Conservation (phyloP, 2,329 filamentous ascomycete species). For the Fusarium mundagurra region DNA sequence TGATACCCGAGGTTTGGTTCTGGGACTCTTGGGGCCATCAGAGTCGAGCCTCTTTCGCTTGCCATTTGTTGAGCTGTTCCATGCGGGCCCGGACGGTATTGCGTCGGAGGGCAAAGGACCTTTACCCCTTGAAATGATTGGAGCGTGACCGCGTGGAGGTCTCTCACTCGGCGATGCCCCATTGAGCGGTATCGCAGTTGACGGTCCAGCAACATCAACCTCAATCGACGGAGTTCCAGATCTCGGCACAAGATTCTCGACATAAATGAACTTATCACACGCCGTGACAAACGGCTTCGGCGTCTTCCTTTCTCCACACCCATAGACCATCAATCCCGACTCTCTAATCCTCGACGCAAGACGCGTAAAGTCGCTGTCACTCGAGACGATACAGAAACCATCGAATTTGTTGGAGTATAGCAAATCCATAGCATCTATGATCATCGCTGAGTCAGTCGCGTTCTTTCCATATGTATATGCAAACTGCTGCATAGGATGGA, state of each 20-base stretch:
- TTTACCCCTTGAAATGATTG: accelerated
- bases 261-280: constrained; percentile 49
- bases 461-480: constrained; percentile 50
- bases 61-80: neutral
- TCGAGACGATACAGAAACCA: constrained; percentile 49
- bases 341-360: constrained; percentile 48
- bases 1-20: neutral
- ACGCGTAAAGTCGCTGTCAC: constrained; percentile 50
- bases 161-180: accelerated
- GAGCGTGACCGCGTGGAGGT: neutral
- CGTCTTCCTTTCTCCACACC: constrained; percentile 48
- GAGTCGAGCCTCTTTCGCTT: neutral
- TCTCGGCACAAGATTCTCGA: constrained; percentile 31
- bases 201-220: neutral
- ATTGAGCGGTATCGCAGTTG: neutral
- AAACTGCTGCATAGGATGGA: constrained; percentile 51
- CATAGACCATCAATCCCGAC: constrained; percentile 39
- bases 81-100: accelerated
- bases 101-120: no score
- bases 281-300: constrained; percentile 46
- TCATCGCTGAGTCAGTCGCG: constrained; percentile 48
- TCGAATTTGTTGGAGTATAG: constrained; percentile 46
- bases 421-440: constrained; percentile 52
- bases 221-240: neutral
- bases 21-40: neutral